phyloP scores from a whole-genome alignment of 768 basidiomycete genomes.

The Galerina sulciceps region DNA sequence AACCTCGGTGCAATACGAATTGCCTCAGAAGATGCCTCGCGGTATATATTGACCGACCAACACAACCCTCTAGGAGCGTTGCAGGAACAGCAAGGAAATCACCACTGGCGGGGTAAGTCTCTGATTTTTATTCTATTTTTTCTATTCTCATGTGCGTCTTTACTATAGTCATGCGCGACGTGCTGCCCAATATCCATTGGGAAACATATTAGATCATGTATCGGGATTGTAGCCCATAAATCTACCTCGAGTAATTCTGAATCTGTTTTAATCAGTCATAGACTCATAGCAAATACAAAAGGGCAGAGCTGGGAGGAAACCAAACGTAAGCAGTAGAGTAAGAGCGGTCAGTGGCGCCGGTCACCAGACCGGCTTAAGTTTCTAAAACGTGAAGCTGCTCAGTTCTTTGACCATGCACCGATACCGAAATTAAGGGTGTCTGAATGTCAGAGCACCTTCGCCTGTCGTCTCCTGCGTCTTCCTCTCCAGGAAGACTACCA shows the following conservation, averaged over 20 bases:
- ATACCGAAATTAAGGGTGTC: slow-evolving; percentile 2
- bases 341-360: too few species aligned
- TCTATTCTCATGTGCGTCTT: slow-evolving; percentile 9
- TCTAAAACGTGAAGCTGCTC: not conserved
- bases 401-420: not conserved
- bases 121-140: slow-evolving; percentile 13
- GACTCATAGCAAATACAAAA: too few species aligned
- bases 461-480: slow-evolving; percentile 38
- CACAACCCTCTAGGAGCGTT: slow-evolving; percentile 66
- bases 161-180: slow-evolving; percentile 71
- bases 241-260: not conserved
- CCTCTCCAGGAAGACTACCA: slow-evolving; percentile 50
- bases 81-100: slow-evolving; percentile 65
- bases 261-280: too few species aligned
- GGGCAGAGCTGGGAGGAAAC: too few species aligned
- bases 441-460: slow-evolving; percentile 45
- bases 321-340: too few species aligned
- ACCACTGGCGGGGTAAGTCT: slow-evolving; percentile 76
- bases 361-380: not conserved
- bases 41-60: slow-evolving; percentile 65
- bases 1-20: slow-evolving; percentile 45
- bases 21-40: slow-evolving; percentile 36
- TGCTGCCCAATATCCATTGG: slow-evolving; percentile 77
- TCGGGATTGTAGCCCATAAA: not conserved
- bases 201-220: slow-evolving; percentile 62